Evolutionary conservation across 140 eudicot species (phyloP), one percentile per base, ranked within the genome.

Genomic region (Cichorium intybus): DNA sequence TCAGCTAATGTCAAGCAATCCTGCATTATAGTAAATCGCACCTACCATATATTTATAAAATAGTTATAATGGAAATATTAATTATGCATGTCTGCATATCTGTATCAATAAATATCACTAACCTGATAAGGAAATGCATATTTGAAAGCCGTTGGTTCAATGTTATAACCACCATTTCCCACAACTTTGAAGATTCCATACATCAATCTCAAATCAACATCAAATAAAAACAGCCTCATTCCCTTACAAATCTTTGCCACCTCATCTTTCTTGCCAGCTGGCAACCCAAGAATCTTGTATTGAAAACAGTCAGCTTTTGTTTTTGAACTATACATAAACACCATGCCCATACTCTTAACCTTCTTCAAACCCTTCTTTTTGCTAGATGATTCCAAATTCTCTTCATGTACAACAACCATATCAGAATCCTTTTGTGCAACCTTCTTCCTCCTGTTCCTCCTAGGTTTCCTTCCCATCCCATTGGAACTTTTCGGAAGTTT

Each of bases 91-190:
- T 41, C 6, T 4, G 15, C 15, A 41, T 41, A 41, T 6, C 12
- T 50, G 24, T 18, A 24, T 48, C 9, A 6, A 62, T 28, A 26
- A 12, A 34, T 37, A 20, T 46, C 9, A 76, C 85, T 24, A 81
- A 87, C 95, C 90, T 87, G 95, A 62, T 87, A 78, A 24, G 95
- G 90, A 55, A 80, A 87, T 53, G 84, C 79, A 4, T 90, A 87
- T 27, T 83, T 83, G 72, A 87, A 87, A 11, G 95, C 95, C 80
- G 80, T 78, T 46, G 87, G 84, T 73, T 80, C 87, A 60, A 87
- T 73, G 70, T 81, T 78, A 60, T 74, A 83, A 64, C 90, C 90
- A 17, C 95, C 95, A 17, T 76, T 71, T 18, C 74, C 90, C 26
- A 79, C 87, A 73, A 90, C 95, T 74, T 83, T 87, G 60, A 80